phyloP scores from a whole-genome alignment of 768 basidiomycete genomes.

The Daedaleopsis nitida region DNA sequence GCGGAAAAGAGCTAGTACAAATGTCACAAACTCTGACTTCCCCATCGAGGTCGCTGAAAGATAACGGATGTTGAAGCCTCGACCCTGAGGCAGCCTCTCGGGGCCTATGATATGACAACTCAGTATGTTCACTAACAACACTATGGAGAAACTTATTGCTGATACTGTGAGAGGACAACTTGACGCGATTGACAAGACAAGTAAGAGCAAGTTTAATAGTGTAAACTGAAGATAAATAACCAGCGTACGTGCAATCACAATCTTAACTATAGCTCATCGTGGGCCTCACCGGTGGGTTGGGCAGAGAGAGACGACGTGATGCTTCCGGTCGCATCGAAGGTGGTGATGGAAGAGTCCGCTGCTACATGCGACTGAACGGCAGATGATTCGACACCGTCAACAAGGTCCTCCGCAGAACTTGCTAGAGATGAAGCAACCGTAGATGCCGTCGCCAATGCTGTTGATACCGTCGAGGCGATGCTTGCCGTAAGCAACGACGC shows the following conservation, averaged over 20 bases:
- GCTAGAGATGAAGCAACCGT: constrained; percentile 5
- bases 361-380: not conserved
- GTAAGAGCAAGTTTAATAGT: too few species aligned
- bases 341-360: not conserved
- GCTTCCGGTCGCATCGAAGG: not conserved
- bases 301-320: not conserved
- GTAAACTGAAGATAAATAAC: not conserved
- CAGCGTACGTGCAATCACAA: not conserved
- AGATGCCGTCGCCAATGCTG: constrained; percentile 6
- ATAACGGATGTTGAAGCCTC: too few species aligned
- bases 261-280: not conserved
- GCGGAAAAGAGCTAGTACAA: too few species aligned
- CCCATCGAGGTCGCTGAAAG: too few species aligned
- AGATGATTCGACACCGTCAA: not conserved
- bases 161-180: too few species aligned
- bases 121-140: too few species aligned
- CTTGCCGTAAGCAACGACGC: not conserved
- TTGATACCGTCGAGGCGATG: constrained; percentile 3
- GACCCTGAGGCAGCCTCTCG: too few species aligned
- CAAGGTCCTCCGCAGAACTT: not conserved
- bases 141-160: too few species aligned
- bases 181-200: too few species aligned
- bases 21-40: too few species aligned
- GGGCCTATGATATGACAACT: too few species aligned
- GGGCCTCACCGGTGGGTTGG: not conserved